A percentile compares a stretch with the other conserved stretches of the same genome.
Evolutionary conservation across 2,329 filamentous ascomycete species (phyloP).

Genomic region (Dothideomycetidae sp.): DNA sequence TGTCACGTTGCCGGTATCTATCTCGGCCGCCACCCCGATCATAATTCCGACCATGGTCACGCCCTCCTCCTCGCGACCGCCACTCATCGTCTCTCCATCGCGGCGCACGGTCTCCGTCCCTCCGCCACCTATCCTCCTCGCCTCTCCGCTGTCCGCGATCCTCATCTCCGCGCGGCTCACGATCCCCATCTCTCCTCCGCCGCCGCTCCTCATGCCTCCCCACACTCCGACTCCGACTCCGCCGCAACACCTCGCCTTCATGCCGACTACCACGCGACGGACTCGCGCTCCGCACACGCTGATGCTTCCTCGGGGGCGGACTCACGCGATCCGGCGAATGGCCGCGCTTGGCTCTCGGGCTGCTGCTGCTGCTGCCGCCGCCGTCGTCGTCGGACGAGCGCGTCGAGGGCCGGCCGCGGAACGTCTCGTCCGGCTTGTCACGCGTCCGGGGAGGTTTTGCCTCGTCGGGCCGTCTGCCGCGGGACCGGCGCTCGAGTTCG

Average conservation of each 20-base stretch:
- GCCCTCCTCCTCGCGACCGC: neutral
- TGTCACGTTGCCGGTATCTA: neutral
- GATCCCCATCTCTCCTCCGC: slow-evolving; percentile 7
- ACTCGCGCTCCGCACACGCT: slow-evolving; percentile 21
- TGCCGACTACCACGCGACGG: slow-evolving; percentile 18
- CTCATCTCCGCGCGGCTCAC: slow-evolving; percentile 11
- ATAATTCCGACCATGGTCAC: neutral
- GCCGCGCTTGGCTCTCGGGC: too few relatives aligned
- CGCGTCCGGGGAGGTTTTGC: neutral
- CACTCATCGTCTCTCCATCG: slow-evolving; percentile 1
- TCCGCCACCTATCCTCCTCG: neutral
- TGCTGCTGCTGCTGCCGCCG: too few relatives aligned
- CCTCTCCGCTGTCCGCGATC: neutral
- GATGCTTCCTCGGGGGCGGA: slow-evolving; percentile 19
- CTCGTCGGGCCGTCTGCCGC: slow-evolving; percentile 2
- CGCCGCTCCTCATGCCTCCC: slow-evolving; percentile 2
- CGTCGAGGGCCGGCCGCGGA: slow-evolving; percentile 22
- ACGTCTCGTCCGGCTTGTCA: slow-evolving; percentile 22
- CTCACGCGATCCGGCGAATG: too few relatives aligned
- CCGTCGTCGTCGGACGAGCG: too few relatives aligned
- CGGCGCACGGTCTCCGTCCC: slow-evolving; percentile 4
- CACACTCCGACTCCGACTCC: slow-evolving; percentile 12
- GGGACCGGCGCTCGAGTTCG: slow-evolving; percentile 25
- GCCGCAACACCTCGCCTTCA: slow-evolving; percentile 14
- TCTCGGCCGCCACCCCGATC: neutral